phyloP scores from a whole-genome alignment of 345 rosid species.

The Noccaea bulbosa region DNA sequence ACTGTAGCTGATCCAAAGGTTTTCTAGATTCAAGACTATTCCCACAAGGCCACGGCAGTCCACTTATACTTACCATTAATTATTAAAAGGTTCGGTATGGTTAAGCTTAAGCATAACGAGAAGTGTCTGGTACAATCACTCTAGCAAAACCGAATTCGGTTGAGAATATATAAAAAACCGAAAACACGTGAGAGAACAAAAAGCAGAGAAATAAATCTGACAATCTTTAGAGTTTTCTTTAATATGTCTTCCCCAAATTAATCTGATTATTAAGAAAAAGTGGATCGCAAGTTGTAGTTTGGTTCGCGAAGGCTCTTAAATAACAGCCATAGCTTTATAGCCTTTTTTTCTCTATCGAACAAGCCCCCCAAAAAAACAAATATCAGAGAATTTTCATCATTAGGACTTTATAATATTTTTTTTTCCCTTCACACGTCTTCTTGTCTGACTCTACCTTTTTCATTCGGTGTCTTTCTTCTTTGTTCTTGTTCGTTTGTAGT shows the following conservation, averaged over 20 bases:
- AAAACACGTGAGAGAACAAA: conserved; percentile 37
- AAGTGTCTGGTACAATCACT: conserved; percentile 11
- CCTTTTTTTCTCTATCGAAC: conserved; percentile 44
- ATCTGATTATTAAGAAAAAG: conserved; percentile 35
- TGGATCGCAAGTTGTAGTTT: conserved; percentile 63
- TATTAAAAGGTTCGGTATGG: not conserved
- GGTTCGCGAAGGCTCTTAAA: conserved; percentile 52
- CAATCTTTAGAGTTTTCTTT: conserved; percentile 15
- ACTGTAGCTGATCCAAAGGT: too few species aligned
- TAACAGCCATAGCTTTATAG: conserved; percentile 52
- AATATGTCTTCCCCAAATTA: conserved; percentile 39
- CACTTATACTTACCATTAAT: too few species aligned
- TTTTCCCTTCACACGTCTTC: conserved; percentile 44
- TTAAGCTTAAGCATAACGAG: conserved; percentile 19
- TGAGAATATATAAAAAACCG: conserved; percentile 14
- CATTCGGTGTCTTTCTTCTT: conserved; percentile 29
- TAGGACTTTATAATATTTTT: conserved; percentile 13
- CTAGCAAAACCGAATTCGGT: conserved; percentile 10
- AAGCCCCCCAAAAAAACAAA: conserved; percentile 35
- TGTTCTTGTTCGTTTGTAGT: conserved; percentile 30
- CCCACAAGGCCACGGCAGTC: too few species aligned
- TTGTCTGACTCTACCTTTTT: conserved; percentile 34
- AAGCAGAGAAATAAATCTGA: conserved; percentile 27
- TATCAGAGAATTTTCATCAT: conserved; percentile 45
- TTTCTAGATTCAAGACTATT: too few species aligned